Percentiles rank a stretch among this genome's conserved stretches.
Evolutionary conservation across 2,329 filamentous ascomycete genomes (phyloP).

Genomic region (Calcarisporium arbuscula): DNA sequence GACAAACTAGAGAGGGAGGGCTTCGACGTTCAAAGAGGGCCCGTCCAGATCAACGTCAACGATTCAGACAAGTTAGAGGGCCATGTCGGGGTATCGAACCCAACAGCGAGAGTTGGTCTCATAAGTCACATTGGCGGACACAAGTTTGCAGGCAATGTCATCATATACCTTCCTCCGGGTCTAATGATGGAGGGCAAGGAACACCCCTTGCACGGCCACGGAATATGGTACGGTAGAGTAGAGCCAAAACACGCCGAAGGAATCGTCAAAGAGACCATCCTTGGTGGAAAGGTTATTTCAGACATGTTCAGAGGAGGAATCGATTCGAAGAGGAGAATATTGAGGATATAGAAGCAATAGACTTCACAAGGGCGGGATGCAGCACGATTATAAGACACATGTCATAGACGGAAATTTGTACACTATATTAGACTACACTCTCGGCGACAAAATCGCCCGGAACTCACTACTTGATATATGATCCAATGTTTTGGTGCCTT

Average conservation of each 20-base stretch:
- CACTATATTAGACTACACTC: too few relatives aligned
- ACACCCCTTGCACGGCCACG: conserved; percentile 61
- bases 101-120: conserved; percentile 55
- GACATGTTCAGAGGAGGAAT: conserved; percentile 71
- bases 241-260: conserved; percentile 71
- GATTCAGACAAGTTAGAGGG: conserved; percentile 15
- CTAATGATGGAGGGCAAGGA: conserved; percentile 30
- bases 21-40: conserved; percentile 40
- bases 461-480: too few relatives aligned
- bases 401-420: too few relatives aligned
- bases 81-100: conserved; percentile 7
- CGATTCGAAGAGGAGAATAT: conserved; percentile 44
- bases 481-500: too few relatives aligned
- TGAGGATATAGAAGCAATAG: too few relatives aligned
- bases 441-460: too few relatives aligned
- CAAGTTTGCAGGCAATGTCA: conserved; percentile 80
- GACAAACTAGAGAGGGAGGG: conserved; percentile 45
- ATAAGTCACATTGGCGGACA: conserved; percentile 81
- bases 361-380: too few relatives aligned
- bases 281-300: conserved; percentile 58
- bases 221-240: conserved; percentile 78
- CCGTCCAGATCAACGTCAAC: conserved; percentile 27
- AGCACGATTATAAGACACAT: too few relatives aligned
- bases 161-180: conserved; percentile 66
- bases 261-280: conserved; percentile 64